These are phyloP conservation scores for Circinella minor DNA, from an alignment of 371 early-diverging fungal species.

Conservation along the genomic window DNA sequence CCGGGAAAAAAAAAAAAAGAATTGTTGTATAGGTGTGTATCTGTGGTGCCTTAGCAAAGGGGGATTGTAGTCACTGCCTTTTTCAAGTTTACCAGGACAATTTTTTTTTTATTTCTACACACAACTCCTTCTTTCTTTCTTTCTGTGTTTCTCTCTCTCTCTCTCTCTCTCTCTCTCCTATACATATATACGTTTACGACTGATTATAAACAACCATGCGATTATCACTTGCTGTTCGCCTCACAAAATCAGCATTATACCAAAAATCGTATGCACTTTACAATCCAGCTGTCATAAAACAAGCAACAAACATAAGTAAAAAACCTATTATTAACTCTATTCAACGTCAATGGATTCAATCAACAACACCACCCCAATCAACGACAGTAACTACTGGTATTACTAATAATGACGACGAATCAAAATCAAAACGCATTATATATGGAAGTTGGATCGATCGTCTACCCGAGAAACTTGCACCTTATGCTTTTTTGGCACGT, in stretches of 20 bases:
- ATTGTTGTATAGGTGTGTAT: too few relatives aligned
- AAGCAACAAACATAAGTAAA: background rate
- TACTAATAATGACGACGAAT: background rate
- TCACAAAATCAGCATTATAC: conserved; percentile 3
- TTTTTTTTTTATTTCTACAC: too few relatives aligned
- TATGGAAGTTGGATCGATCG: conserved; percentile 51
- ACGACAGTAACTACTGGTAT: background rate
- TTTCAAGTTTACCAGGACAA: too few relatives aligned
- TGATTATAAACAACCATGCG: background rate
- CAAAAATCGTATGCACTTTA: background rate
- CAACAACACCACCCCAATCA: background rate
- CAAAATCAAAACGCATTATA: conserved; percentile 3
- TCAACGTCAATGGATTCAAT: conserved; percentile 9
- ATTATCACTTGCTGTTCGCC: conserved; percentile 3
- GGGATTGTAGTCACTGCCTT: too few relatives aligned
- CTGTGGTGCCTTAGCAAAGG: too few relatives aligned
- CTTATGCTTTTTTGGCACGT: conserved; percentile 79
- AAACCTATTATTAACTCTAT: background rate
- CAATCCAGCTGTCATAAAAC: background rate
- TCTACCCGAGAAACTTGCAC: conserved; percentile 54
- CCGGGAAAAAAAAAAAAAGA: too few relatives aligned
- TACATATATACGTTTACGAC: too few relatives aligned
- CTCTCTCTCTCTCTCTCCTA: too few relatives aligned
- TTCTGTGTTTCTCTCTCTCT: too few relatives aligned
- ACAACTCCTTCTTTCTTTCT: too few relatives aligned